Evolutionary conservation across 2,329 filamentous ascomycete species (phyloP).

Genomic region (Talaromyces sp.): DNA sequence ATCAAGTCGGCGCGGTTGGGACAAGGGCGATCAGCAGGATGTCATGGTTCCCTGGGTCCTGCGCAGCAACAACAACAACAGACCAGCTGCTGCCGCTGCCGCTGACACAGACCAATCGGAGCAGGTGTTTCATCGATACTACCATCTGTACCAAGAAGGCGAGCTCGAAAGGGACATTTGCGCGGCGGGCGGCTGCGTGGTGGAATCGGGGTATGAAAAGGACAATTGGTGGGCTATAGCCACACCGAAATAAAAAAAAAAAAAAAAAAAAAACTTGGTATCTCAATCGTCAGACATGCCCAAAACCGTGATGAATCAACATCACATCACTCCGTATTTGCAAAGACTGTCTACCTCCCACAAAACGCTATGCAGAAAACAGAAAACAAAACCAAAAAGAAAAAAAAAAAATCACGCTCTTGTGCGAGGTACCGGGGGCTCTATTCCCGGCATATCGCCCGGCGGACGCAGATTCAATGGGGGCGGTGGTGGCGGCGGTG

Average conservation of each 20-base stretch:
- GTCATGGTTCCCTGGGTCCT: conserved; percentile 95
- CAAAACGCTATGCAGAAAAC: conserved; percentile 31
- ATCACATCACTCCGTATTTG: background rate
- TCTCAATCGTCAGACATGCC: conserved; percentile 5
- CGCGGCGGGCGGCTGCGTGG: conserved; percentile 66
- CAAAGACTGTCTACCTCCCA: conserved; percentile 9
- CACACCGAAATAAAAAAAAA: conserved; percentile 21
- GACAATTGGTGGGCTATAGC: conserved; percentile 97
- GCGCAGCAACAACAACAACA: conserved; percentile 34
- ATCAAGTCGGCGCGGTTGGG: conserved; percentile 80
- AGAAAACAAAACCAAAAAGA: conserved; percentile 14
- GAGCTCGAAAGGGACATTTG: conserved; percentile 78
- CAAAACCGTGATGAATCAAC: background rate
- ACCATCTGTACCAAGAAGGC: conserved; percentile 82
- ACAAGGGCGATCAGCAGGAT: conserved; percentile 76
- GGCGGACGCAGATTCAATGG: conserved; percentile 24
- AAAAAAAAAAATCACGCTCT: conserved; percentile 20
- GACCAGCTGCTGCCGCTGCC: conserved; percentile 16
- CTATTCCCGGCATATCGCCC: conserved; percentile 24
- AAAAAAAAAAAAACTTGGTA: conserved; percentile 4
- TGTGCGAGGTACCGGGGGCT: conserved; percentile 30
- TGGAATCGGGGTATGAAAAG: conserved; percentile 84
- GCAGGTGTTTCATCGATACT: conserved; percentile 76
- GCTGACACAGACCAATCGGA: conserved; percentile 1
- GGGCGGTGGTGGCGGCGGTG: conserved; percentile 22